These are phyloP conservation scores for Eucalyptus marginata DNA, from an alignment of 345 rosid genomes.

Conservation along the genomic window DNA sequence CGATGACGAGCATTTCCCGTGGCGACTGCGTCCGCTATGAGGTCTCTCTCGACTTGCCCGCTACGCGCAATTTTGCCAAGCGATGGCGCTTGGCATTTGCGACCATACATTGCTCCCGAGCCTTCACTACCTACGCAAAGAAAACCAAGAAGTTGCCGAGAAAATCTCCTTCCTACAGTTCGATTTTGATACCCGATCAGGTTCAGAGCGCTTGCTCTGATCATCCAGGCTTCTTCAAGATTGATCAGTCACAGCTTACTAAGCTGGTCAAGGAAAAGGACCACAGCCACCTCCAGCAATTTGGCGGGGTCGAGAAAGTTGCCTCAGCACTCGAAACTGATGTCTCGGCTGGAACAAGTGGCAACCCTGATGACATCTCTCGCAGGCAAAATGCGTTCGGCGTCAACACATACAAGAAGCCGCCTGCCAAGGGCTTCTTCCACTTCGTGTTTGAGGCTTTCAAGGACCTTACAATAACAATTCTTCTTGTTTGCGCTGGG, in stretches of 20 bases:
- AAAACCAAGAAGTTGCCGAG: background rate
- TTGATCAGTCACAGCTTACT: constrained; percentile 15
- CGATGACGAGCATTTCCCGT: background rate
- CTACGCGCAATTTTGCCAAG: constrained; percentile 8
- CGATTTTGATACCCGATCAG: background rate
- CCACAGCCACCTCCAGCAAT: constrained; percentile 2
- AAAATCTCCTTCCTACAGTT: background rate
- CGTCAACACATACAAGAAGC: constrained; percentile 49
- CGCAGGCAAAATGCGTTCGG: constrained; percentile 41
- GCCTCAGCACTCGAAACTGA: constrained; percentile 24
- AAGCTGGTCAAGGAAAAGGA: constrained; percentile 36
- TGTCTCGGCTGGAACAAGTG: constrained; percentile 16
- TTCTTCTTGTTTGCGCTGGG: constrained; percentile 44
- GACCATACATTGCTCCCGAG: constrained; percentile 33
- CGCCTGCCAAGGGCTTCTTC: constrained; percentile 36
- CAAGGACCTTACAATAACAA: constrained; percentile 33
- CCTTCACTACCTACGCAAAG: background rate
- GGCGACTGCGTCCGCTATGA: background rate
- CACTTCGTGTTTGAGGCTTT: constrained; percentile 36
- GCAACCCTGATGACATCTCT: constrained; percentile 11
- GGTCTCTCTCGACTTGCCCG: constrained; percentile 7
- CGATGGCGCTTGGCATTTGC: constrained; percentile 42
- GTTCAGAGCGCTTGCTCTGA: background rate
- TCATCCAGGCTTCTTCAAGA: background rate
- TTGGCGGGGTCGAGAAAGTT: constrained; percentile 29